These are phyloP conservation scores for Lactarius indigo DNA, from an alignment of 768 basidiomycete genomes.

Conservation along the genomic window DNA sequence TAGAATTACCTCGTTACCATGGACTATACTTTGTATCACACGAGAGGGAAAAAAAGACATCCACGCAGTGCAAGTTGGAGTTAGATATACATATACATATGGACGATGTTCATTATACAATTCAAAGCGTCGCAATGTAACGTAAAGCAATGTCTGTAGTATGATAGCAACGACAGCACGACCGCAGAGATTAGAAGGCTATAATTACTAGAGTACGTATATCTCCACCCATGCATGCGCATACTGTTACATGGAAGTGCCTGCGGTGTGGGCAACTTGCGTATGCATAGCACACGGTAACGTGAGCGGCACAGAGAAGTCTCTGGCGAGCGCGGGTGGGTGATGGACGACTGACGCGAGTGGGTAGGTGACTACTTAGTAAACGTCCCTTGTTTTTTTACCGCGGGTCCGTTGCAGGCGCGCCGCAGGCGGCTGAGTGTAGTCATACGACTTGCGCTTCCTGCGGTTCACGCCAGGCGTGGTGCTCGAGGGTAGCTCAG, in stretches of 20 bases:
- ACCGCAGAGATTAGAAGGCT: not conserved
- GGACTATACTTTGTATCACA: not conserved
- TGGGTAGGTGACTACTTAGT: not conserved
- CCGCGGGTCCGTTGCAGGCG: not conserved
- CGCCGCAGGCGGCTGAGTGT: not conserved
- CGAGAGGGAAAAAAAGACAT: not conserved
- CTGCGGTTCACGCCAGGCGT: not conserved
- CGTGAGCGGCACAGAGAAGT: not conserved
- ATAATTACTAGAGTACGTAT: not conserved
- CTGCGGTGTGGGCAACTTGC: no score
- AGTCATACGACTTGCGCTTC: constrained; percentile 12
- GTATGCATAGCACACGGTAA: no score
- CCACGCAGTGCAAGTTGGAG: not conserved
- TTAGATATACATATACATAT: not conserved
- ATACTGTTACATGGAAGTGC: no score
- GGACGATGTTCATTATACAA: not conserved
- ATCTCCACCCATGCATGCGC: no score
- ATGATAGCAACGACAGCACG: not conserved
- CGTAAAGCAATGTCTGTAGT: not conserved
- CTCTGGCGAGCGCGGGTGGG: no score
- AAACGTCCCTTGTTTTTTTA: constrained; percentile 1
- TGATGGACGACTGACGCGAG: no score
- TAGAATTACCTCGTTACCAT: not conserved
- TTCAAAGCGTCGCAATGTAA: not conserved
- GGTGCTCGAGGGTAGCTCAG: not conserved